phyloP scores from a whole-genome alignment of 1,284 basidiomycete species.

The Ceratobasidium sp. region DNA sequence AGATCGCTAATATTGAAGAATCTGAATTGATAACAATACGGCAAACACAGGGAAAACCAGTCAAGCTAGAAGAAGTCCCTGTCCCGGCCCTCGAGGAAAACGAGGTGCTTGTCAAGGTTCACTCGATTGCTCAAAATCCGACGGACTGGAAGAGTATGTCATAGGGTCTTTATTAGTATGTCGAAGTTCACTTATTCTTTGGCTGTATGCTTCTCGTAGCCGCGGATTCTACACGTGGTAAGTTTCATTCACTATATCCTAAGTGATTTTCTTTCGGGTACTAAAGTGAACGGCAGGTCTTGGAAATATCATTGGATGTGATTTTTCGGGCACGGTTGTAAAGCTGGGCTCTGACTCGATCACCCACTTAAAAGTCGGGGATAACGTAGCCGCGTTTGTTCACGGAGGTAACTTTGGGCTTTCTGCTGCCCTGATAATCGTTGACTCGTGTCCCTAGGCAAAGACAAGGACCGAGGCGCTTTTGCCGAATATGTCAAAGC shows the following conservation, averaged over 20 bases:
- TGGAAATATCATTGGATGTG: conserved; percentile 49
- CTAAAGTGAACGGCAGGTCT: conserved; percentile 42
- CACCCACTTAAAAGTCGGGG: conserved; percentile 47
- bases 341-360: conserved; percentile 41
- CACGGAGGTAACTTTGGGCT: conserved; percentile 44
- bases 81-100: conserved; percentile 41
- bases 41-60: neutral
- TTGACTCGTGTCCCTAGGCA: neutral
- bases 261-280: neutral
- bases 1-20: neutral
- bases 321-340: conserved; percentile 50
- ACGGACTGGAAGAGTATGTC: conserved; percentile 47
- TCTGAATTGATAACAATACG: neutral
- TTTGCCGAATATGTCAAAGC: conserved; percentile 1
- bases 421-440: neutral
- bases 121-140: conserved; percentile 47
- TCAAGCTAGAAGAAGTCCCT: conserved; percentile 37
- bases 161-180: neutral
- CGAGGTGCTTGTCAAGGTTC: conserved; percentile 47
- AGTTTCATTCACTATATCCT: neutral
- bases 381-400: conserved; percentile 50
- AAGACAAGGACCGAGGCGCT: neutral
- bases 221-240: neutral
- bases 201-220: neutral
- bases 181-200: neutral